Conservation (phyloP, 73 alveolate genomes). For the Diophrys appendiculata region DNA sequence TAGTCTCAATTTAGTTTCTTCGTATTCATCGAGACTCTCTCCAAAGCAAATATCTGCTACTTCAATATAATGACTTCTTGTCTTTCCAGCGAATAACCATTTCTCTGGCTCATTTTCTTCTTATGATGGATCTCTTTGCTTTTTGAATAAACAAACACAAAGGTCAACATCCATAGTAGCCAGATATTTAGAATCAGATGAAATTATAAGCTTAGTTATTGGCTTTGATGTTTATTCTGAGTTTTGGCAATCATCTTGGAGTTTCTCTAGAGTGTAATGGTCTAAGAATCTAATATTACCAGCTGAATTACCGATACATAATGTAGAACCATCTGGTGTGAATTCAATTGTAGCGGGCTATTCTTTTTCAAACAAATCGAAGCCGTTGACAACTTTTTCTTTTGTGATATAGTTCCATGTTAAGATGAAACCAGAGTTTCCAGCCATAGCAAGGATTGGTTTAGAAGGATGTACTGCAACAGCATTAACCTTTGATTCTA, state of each 20-base stretch:
- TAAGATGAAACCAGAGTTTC: constrained; percentile 68
- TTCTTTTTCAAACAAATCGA: constrained; percentile 75
- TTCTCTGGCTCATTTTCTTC: constrained; percentile 69
- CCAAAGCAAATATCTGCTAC: constrained; percentile 83
- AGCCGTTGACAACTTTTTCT: constrained; percentile 62
- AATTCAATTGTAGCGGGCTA: constrained; percentile 86
- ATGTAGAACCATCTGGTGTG: constrained; percentile 91
- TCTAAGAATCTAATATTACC: constrained; percentile 48
- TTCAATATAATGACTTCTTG: constrained; percentile 75
- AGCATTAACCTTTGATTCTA: constrained; percentile 87
- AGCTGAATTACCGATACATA: constrained; percentile 37
- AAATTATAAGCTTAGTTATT: constrained; percentile 42
- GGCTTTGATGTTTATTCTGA: constrained; percentile 40
- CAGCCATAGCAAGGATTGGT: constrained; percentile 92
- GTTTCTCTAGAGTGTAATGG: constrained; percentile 27
- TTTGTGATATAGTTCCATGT: constrained; percentile 79
- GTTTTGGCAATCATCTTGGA: constrained; percentile 15
- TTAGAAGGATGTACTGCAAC: constrained; percentile 95
- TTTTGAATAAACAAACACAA: constrained; percentile 74
- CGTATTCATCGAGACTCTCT: constrained; percentile 78
- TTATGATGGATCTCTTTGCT: constrained; percentile 51
- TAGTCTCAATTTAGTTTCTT: constrained; percentile 54
- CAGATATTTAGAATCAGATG: constrained; percentile 64
- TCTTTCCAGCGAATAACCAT: constrained; percentile 81
- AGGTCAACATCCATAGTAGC: constrained; percentile 80